These are phyloP conservation scores for Fusarium sp. DNA, from an alignment of 2,329 filamentous ascomycete species.

Conservation along the genomic window DNA sequence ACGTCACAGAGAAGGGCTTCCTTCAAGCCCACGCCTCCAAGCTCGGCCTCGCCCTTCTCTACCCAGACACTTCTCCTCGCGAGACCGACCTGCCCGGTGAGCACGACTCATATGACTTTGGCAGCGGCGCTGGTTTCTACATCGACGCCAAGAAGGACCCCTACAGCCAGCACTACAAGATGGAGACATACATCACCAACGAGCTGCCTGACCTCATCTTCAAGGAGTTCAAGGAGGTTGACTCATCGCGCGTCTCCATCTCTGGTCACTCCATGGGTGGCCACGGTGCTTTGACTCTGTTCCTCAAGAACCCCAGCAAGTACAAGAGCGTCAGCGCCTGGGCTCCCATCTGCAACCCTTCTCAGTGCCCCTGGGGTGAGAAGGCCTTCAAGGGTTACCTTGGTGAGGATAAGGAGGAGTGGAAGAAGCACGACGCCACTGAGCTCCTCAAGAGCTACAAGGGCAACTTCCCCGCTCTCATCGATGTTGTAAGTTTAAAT, in stretches of 20 bases:
- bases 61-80: conserved; percentile 93
- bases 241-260: conserved; percentile 79
- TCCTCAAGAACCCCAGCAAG: conserved; percentile 88
- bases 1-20: conserved; percentile 86
- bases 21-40: conserved; percentile 85
- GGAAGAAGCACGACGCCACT: conserved; percentile 92
- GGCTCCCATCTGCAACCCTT: conserved; percentile 89
- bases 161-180: conserved; percentile 84
- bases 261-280: conserved; percentile 98
- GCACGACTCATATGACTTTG: conserved; percentile 92
- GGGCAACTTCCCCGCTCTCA: conserved; percentile 77
- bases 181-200: conserved; percentile 92
- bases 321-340: conserved; percentile 93
- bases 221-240: conserved; percentile 75
- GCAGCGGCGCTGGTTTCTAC: conserved; percentile 93
- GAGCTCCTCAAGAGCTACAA: conserved; percentile 85
- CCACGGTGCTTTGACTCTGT: conserved; percentile 92
- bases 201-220: conserved; percentile 88
- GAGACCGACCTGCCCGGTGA: conserved; percentile 85
- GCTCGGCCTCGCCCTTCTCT: conserved; percentile 90
- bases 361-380: conserved; percentile 89
- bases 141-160: conserved; percentile 83
- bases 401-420: conserved; percentile 78
- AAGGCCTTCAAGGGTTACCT: conserved; percentile 96
- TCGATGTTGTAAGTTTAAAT: conserved; percentile 79